Percentiles rank a stretch among this genome's conserved stretches.
These are phyloP conservation scores for Xylariaceae sp. DNA, from an alignment of 2,329 filamentous ascomycete species.

Conservation along the genomic window DNA sequence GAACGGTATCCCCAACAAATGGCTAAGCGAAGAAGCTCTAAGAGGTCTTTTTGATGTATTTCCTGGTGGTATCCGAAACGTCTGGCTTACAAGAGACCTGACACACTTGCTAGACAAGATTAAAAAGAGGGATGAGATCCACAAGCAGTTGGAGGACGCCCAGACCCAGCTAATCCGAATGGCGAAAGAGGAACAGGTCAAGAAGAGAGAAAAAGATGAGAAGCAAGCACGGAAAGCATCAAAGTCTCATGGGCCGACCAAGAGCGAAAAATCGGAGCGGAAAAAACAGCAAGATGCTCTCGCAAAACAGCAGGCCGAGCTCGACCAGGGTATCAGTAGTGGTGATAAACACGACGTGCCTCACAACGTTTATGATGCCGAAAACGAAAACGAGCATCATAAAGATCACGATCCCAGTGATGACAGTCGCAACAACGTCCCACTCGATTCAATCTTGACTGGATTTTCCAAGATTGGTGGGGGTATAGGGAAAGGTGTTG, in stretches of 20 bases:
- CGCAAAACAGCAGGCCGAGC: conserved; percentile 48
- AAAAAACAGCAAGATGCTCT: conserved; percentile 46
- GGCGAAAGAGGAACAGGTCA: conserved; percentile 75
- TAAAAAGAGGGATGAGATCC: conserved; percentile 66
- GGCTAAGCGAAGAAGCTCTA: conserved; percentile 80
- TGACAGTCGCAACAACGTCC: conserved; percentile 9
- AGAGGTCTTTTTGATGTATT: conserved; percentile 90
- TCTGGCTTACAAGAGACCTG: conserved; percentile 93
- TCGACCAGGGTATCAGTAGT: conserved; percentile 45
- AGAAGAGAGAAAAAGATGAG: conserved; percentile 59
- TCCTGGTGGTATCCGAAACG: conserved; percentile 88
- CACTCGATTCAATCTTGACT: conserved; percentile 30
- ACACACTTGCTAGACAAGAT: conserved; percentile 83
- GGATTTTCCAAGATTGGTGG: conserved; percentile 45
- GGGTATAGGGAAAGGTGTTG: conserved; percentile 46
- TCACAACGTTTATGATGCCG: conserved; percentile 46
- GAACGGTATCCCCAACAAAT: conserved; percentile 83
- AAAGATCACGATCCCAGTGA: conserved; percentile 3
- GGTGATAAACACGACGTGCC: conserved; percentile 52
- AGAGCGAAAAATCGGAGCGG: conserved; percentile 46
- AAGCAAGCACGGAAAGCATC: conserved; percentile 58
- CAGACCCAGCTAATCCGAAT: conserved; percentile 79
- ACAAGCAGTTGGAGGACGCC: conserved; percentile 69
- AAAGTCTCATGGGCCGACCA: conserved; percentile 47
- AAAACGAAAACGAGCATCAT: conserved; percentile 26